Conservation (phyloP, 2,329 filamentous ascomycete genomes). For the Botrytis elliptica region DNA sequence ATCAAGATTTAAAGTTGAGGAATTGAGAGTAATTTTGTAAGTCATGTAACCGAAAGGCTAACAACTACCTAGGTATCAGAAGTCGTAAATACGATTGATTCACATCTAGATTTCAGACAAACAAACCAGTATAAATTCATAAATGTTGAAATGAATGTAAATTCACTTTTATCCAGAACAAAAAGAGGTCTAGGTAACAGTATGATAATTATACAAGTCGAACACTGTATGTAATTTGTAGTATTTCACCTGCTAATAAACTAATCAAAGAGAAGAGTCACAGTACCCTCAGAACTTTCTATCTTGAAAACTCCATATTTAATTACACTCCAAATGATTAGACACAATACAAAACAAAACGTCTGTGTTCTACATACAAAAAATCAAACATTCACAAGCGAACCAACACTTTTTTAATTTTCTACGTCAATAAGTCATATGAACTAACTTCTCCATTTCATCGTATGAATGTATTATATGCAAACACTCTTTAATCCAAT, state of each 20-base stretch:
- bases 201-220: neutral
- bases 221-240: neutral
- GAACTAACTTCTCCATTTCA: neutral
- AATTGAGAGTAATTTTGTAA: neutral
- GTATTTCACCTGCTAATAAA: neutral
- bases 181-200: neutral
- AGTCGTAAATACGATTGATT: neutral
- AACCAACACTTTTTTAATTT: accelerated
- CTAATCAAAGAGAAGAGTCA: neutral
- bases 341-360: neutral
- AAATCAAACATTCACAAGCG: neutral
- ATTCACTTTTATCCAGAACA: neutral
- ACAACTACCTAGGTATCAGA: neutral
- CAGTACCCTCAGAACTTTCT: no score
- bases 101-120: neutral
- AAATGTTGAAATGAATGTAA: neutral
- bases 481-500: neutral
- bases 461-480: neutral
- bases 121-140: neutral
- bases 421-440: neutral
- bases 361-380: neutral
- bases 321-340: neutral
- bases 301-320: neutral
- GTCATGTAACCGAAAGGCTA: neutral
- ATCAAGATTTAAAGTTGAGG: neutral